Evolutionary conservation across 2,329 filamentous ascomycete species (phyloP).

Genomic region (Zasmidium cellare): DNA sequence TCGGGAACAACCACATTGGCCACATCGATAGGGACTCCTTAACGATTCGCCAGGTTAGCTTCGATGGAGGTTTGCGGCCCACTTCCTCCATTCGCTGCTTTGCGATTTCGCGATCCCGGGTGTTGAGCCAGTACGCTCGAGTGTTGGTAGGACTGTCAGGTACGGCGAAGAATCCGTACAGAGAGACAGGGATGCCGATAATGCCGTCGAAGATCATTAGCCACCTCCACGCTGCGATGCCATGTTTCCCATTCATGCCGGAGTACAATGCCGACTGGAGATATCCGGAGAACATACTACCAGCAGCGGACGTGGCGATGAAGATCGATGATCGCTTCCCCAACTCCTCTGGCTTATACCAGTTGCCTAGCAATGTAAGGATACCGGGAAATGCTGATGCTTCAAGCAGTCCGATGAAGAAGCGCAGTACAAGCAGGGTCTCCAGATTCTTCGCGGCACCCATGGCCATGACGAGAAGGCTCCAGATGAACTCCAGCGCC

Average conservation of each 20-base stretch:
- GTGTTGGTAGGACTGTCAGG: conserved; percentile 18
- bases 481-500: conserved; percentile 5
- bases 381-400: conserved; percentile 6
- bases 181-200: conserved; percentile 16
- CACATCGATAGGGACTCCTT: conserved; percentile 12
- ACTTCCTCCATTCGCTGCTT: conserved; percentile 12
- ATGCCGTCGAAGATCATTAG: conserved; percentile 20
- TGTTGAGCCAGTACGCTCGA: conserved; percentile 14
- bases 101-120: conserved; percentile 14
- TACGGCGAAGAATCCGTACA: conserved; percentile 19
- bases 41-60: conserved; percentile 13
- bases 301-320: conserved; percentile 15
- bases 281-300: conserved; percentile 20
- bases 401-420: conserved; percentile 9
- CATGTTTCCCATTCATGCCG: conserved; percentile 16
- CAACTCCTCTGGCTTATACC: conserved; percentile 18
- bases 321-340: conserved; percentile 18
- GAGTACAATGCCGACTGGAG: conserved; percentile 20
- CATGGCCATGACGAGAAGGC: conserved; percentile 5
- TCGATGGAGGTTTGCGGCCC: conserved; percentile 12
- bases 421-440: conserved; percentile 1
- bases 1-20: conserved; percentile 19
- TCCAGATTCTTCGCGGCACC: conserved; percentile 1
- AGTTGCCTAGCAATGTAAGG: conserved; percentile 5
- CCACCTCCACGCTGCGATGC: conserved; percentile 21